Conservation (phyloP, 805 yeast genomes). For the Kluyveromyces dobzhanskii region DNA sequence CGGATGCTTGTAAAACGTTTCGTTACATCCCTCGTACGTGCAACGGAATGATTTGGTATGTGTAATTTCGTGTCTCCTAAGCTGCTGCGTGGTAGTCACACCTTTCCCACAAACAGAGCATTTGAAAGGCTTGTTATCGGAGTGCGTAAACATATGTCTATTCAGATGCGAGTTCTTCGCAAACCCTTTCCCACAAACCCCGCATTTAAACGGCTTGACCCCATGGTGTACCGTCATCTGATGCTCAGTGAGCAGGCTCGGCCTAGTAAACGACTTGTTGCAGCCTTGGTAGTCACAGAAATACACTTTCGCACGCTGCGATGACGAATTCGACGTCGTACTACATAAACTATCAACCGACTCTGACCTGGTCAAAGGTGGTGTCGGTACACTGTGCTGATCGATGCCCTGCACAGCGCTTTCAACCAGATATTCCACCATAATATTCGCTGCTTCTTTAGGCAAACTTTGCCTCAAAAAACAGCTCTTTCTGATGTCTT, state of each 20-base stretch:
- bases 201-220: slow-evolving; percentile 67
- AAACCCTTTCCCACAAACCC: slow-evolving; percentile 56
- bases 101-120: slow-evolving; percentile 79
- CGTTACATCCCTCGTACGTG: slow-evolving; percentile 51
- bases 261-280: slow-evolving; percentile 67
- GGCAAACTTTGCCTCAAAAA: too few species aligned
- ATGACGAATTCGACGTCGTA: slow-evolving; percentile 14
- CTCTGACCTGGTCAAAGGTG: slow-evolving; percentile 4
- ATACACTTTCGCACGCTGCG: slow-evolving; percentile 51
- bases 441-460: too few species aligned
- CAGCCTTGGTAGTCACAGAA: slow-evolving; percentile 61
- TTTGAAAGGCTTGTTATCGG: slow-evolving; percentile 55
- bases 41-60: slow-evolving; percentile 66
- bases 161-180: slow-evolving; percentile 72
- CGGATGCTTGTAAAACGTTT: slow-evolving; percentile 65
- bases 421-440: too few species aligned
- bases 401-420: too few species aligned
- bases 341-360: slow-evolving; percentile 2
- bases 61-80: slow-evolving; percentile 72
- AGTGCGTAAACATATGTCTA: slow-evolving; percentile 64
- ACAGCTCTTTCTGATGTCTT: too few species aligned
- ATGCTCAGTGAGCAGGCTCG: slow-evolving; percentile 79
- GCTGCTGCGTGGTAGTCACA: slow-evolving; percentile 69
- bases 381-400: not conserved
- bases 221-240: slow-evolving; percentile 61